phyloP scores from a whole-genome alignment of 2,329 filamentous ascomycete species.

The Nakataea oryzae region DNA sequence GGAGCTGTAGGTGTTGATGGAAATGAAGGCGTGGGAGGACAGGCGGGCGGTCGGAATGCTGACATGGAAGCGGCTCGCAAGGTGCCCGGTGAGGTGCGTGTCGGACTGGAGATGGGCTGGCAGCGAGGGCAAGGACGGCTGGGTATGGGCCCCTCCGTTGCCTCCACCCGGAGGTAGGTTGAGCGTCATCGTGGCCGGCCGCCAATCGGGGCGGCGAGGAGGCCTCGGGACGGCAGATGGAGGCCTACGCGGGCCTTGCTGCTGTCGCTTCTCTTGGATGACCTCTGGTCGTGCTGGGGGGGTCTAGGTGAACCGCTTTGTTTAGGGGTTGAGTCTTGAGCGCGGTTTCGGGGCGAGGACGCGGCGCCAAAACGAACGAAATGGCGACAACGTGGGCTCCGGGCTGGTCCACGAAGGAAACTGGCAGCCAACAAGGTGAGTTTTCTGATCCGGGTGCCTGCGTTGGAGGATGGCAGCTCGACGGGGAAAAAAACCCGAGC shows the following conservation, averaged over 20 bases:
- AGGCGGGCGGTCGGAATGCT: conserved; percentile 78
- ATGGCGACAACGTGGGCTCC: background rate
- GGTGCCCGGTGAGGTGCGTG: conserved; percentile 66
- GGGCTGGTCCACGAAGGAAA: background rate
- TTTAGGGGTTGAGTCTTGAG: background rate
- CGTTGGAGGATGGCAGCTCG: background rate
- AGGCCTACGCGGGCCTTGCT: background rate
- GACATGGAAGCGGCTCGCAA: conserved; percentile 86
- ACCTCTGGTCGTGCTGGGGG: background rate
- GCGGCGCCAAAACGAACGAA: background rate
- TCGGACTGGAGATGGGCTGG: conserved; percentile 65
- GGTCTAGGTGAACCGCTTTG: background rate
- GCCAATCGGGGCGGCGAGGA: background rate
- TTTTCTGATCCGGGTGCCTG: background rate
- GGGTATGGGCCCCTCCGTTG: conserved; percentile 57
- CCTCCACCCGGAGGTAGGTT: conserved; percentile 39
- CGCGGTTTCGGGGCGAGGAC: background rate
- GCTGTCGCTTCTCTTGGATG: too few relatives aligned
- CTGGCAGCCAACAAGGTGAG: background rate
- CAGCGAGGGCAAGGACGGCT: conserved; percentile 79
- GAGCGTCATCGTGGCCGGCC: conserved; percentile 43
- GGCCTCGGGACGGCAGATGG: background rate
- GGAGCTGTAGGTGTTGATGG: conserved; percentile 88
- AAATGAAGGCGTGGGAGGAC: conserved; percentile 84
- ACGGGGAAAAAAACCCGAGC: too few relatives aligned